Conservation (phyloP, 2,329 filamentous ascomycete species). For the Raffaelea ambrosiae region DNA sequence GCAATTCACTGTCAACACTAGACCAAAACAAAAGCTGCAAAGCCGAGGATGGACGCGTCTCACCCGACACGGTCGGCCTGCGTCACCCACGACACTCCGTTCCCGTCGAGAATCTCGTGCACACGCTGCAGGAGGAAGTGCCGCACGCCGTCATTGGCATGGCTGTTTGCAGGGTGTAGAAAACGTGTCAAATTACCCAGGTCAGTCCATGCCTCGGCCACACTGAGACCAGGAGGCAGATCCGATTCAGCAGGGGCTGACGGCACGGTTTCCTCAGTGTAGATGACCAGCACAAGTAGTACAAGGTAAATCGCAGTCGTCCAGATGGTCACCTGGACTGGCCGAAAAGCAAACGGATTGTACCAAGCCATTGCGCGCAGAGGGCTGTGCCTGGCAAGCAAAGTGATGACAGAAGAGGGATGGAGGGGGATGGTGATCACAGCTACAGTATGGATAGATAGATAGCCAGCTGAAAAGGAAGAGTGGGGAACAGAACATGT, state of each 20-base stretch:
- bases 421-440: too few relatives aligned
- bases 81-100: constrained; percentile 39
- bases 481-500: too few relatives aligned
- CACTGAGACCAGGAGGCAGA: constrained; percentile 58
- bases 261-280: constrained; percentile 70
- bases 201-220: constrained; percentile 82
- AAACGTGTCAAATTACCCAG: constrained; percentile 63
- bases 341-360: constrained; percentile 68
- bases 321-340: constrained; percentile 74
- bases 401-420: too few relatives aligned
- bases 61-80: constrained; percentile 19
- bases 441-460: too few relatives aligned
- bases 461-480: too few relatives aligned
- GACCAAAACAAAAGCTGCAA: not conserved
- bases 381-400: too few relatives aligned
- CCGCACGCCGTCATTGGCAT: constrained; percentile 70
- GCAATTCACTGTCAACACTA: too few relatives aligned
- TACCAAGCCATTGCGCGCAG: constrained; percentile 7
- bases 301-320: constrained; percentile 69
- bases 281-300: constrained; percentile 61
- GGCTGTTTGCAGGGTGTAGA: constrained; percentile 87
- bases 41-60: not conserved
- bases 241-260: constrained; percentile 43
- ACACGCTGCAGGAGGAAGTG: constrained; percentile 67
- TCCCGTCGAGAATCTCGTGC: constrained; percentile 57